Percentiles rank a stretch among this genome's conserved stretches.
phyloP scores from a whole-genome alignment of 2,329 filamentous ascomycete genomes.

The Alternaria incomplexa region DNA sequence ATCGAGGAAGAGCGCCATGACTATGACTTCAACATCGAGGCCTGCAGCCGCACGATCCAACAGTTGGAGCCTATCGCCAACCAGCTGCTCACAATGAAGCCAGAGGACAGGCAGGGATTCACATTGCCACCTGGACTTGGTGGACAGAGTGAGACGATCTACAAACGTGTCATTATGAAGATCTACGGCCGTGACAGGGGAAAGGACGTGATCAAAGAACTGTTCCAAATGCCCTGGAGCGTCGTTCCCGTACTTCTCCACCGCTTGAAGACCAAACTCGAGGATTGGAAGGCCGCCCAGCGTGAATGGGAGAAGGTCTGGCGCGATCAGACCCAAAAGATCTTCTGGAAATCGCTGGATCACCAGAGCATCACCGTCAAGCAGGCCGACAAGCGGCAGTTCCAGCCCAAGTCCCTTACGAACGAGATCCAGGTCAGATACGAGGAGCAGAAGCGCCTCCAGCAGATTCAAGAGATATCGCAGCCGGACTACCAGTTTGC shows the following conservation, averaged over 20 bases:
- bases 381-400: constrained; percentile 85
- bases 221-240: constrained; percentile 82
- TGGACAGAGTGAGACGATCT: constrained; percentile 94
- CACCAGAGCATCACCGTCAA: constrained; percentile 94
- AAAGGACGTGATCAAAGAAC: constrained; percentile 81
- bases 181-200: constrained; percentile 88
- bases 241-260: constrained; percentile 89
- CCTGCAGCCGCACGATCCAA: constrained; percentile 92
- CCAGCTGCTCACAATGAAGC: constrained; percentile 79
- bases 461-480: constrained; percentile 64
- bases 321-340: constrained; percentile 92
- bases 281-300: constrained; percentile 96
- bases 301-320: constrained; percentile 99
- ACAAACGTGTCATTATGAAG: constrained; percentile 96
- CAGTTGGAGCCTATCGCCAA: constrained; percentile 93
- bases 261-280: constrained; percentile 91
- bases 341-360: constrained; percentile 95
- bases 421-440: constrained; percentile 91
- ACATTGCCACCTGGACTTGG: constrained; percentile 82
- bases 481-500: constrained; percentile 74
- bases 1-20: constrained; percentile 99
- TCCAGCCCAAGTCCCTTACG: constrained; percentile 87
- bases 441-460: constrained; percentile 82
- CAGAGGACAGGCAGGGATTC: constrained; percentile 74
- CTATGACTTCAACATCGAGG: constrained; percentile 98